Percentiles rank a stretch among this genome's conserved stretches.
Conservation (phyloP, 768 basidiomycete species). For the Amanita subjunquillea region DNA sequence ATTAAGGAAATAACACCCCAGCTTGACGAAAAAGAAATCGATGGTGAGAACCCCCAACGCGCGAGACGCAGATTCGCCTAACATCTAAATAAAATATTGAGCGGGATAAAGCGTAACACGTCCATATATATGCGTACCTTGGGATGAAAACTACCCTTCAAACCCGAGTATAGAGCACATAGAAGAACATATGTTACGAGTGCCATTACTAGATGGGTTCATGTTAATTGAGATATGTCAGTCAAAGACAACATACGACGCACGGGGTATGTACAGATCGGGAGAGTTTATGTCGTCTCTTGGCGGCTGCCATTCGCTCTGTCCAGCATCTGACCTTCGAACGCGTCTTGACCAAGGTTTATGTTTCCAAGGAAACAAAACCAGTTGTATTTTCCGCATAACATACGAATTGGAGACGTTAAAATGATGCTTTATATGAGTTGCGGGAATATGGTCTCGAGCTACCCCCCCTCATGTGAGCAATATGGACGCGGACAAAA, state of each 20-base stretch:
- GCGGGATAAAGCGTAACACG: background rate
- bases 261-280: conserved; percentile 93
- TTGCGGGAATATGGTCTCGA: conserved; percentile 66
- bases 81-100: conserved; percentile 30
- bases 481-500: conserved; percentile 4
- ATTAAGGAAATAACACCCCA: conserved; percentile 89
- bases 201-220: conserved; percentile 65
- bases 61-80: conserved; percentile 79
- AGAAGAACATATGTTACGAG: conserved; percentile 92
- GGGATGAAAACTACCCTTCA: conserved; percentile 78
- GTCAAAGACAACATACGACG: conserved; percentile 10
- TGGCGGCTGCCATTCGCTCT: conserved; percentile 78
- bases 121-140: conserved; percentile 22
- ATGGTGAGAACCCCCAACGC: conserved; percentile 77
- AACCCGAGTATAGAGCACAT: conserved; percentile 75
- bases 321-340: conserved; percentile 50
- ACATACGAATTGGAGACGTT: conserved; percentile 97
- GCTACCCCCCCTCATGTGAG: conserved; percentile 30
- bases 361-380: conserved; percentile 96
- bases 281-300: conserved; percentile 93
- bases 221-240: background rate
- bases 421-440: conserved; percentile 81
- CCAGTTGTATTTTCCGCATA: conserved; percentile 72
- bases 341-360: conserved; percentile 74
- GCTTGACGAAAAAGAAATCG: conserved; percentile 83